Evolutionary conservation across 2,329 filamentous ascomycete species (phyloP), one percentile per base, ranked within the genome.

Genomic region (Colletotrichum cordylinicola): DNA sequence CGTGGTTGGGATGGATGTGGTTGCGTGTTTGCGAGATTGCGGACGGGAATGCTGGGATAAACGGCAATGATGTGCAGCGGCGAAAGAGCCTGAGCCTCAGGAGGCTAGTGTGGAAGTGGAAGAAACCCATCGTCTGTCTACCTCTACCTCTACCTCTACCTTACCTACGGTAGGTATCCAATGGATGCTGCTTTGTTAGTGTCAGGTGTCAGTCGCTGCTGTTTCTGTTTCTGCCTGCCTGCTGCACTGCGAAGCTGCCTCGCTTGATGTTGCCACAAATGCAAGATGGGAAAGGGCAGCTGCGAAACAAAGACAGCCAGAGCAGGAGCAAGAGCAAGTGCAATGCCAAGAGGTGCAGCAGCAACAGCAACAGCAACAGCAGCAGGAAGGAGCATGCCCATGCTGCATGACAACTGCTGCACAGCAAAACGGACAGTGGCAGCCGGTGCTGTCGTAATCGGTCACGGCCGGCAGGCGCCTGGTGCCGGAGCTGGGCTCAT

Each of bases 1-100:
- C 37, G 37, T 6, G 37, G 37, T 43, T 5, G 37, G 15, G 24
- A 56, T 56, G 56, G 56, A 33, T 10, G 37, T 60, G 27, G 56
- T 27, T 60, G 24, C 29, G 37, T n/a, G 18, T 43, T 43, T 43
- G 37, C 37, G 37, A 43, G 37, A 29, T 60, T 60, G 56, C 16
- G 21, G 24, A 18, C 21, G 16, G 62, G 24, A 18, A 65, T 43
- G 24, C 24, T 39, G n/a, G 35, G 21, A 71, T 37, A 43, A 61
- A 48, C 13, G 72, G 67, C 29, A 74, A 70, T 70, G 72, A 74
- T 74, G 60, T 67, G 67, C 61, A 62, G 67, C 67, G 52, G 72
- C 72, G 67, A 67, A 39, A 60, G 29, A 7, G 31, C 37, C 37
- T 43, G 37, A 43, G 37, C 37, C 37, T 43, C 37, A 43, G 16